Evolutionary conservation across 768 basidiomycete species (phyloP), one percentile per base, ranked within the genome.

Genomic region (Auricularia sp.): DNA sequence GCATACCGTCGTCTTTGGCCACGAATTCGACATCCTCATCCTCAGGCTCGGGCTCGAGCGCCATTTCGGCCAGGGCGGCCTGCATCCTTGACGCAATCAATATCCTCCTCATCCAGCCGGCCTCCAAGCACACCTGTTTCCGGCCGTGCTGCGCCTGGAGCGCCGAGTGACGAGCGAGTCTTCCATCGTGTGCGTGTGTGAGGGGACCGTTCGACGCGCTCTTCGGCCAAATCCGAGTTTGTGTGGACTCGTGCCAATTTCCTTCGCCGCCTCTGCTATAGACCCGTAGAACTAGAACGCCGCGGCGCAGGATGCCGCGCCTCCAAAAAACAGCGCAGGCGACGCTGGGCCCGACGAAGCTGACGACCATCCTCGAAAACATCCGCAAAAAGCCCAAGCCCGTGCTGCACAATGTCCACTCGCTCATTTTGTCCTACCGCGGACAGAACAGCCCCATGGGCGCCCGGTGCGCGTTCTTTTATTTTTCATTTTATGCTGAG

Each of bases 21-120:
- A 83, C 70, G 62, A 92, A 94, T 62, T 94, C 92, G 0, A 75
- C 73, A 68, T 94, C 91, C 54, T 91, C 88, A 14, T 90, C 91
- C 2, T 76, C 73, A 54, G 83, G 82, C 10, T 75, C 77, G 3
- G 78, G 69, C 44, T 83, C 82, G n/a, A 78, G 62, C 16, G 79
- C 81, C 74, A 88, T 83, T 73, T 88, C 87, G 2, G 90, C 90
- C 68, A 92, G 75, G 5, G 88, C 90, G 6, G 85, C 82, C 72
- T 87, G 85, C 89, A 92, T 90, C 62, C 90, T 91, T 64, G 6
- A 24, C 64, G 29, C 29, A 29, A 6, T 7, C 42, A 62, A 68
- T 69, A 29, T 29, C 29, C 1, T 29, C 3, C 29, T 29, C 29
- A 1, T 29, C 29, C 29, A 29, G 29, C 29, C 29, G 29, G 29